These are phyloP conservation scores for Brassica cretica DNA, from an alignment of 345 rosid species.

Conservation along the genomic window DNA sequence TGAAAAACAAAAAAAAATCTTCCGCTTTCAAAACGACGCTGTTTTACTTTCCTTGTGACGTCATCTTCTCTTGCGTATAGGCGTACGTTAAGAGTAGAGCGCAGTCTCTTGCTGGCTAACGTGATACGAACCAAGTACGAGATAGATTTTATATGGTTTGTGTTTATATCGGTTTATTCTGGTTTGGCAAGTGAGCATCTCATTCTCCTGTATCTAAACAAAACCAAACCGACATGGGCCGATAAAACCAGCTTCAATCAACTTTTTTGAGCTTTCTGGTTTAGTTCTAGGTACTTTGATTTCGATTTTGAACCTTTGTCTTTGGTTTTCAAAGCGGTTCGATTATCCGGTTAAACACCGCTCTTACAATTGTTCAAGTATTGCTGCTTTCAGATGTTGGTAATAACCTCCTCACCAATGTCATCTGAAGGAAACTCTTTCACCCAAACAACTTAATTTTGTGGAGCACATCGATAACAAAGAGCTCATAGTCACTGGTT, in stretches of 20 bases:
- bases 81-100: conserved; percentile 17
- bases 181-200: not conserved
- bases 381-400: conserved; percentile 18
- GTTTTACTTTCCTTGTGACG: not conserved
- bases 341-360: not conserved
- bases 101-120: conserved; percentile 3
- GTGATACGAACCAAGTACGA: conserved; percentile 16
- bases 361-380: conserved; percentile 2
- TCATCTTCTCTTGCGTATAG: conserved; percentile 12
- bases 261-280: not conserved
- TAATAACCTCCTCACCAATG: not conserved
- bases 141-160: not conserved
- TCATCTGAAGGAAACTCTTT: conserved; percentile 5
- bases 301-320: not conserved
- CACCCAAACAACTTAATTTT: not conserved
- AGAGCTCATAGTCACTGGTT: conserved; percentile 21
- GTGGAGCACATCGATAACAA: not conserved
- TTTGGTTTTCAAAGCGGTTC: not conserved
- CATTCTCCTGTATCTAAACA: not conserved
- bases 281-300: not conserved
- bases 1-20: not conserved
- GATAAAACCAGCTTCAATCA: not conserved
- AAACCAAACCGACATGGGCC: not conserved
- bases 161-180: not conserved
- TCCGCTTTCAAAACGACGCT: conserved; percentile 8